These are phyloP conservation scores for Chalciporus pseudorubinellus DNA, from an alignment of 768 basidiomycete genomes.

Conservation along the genomic window DNA sequence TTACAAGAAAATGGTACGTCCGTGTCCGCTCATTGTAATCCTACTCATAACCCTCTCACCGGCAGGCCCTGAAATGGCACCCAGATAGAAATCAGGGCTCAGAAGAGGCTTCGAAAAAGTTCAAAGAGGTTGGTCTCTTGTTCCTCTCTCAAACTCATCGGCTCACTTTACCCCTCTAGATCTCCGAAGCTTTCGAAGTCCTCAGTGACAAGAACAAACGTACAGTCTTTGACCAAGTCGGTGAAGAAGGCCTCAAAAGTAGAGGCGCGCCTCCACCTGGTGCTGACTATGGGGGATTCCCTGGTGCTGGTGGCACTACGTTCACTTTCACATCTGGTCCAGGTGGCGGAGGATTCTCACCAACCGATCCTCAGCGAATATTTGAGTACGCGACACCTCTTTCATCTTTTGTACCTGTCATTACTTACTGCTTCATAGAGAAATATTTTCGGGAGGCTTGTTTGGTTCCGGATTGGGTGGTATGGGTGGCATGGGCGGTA, in stretches of 20 bases:
- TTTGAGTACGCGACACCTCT: constrained; percentile 65
- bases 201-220: constrained; percentile 86
- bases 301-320: constrained; percentile 42
- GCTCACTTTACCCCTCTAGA: constrained; percentile 38
- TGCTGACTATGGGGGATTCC: constrained; percentile 47
- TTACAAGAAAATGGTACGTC: constrained; percentile 86
- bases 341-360: constrained; percentile 56
- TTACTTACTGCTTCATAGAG: constrained; percentile 36
- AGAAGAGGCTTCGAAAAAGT: constrained; percentile 83
- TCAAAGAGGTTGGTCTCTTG: constrained; percentile 70
- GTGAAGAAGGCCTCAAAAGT: constrained; percentile 91
- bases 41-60: constrained; percentile 13
- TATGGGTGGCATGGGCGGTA: constrained; percentile 40
- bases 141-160: too few species aligned
- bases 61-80: constrained; percentile 94
- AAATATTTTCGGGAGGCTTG: constrained; percentile 48
- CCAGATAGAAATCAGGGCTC: constrained; percentile 88
- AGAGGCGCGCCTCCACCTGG: constrained; percentile 57
- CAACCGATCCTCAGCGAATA: constrained; percentile 81
- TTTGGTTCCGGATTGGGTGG: constrained; percentile 37
- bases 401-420: neutral
- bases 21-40: neutral
- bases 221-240: constrained; percentile 86
- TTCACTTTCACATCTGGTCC: constrained; percentile 59
- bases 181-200: constrained; percentile 96